phyloP scores from a whole-genome alignment of 495 filamentous ascomycete species.

The Trichoderma gamsii region DNA sequence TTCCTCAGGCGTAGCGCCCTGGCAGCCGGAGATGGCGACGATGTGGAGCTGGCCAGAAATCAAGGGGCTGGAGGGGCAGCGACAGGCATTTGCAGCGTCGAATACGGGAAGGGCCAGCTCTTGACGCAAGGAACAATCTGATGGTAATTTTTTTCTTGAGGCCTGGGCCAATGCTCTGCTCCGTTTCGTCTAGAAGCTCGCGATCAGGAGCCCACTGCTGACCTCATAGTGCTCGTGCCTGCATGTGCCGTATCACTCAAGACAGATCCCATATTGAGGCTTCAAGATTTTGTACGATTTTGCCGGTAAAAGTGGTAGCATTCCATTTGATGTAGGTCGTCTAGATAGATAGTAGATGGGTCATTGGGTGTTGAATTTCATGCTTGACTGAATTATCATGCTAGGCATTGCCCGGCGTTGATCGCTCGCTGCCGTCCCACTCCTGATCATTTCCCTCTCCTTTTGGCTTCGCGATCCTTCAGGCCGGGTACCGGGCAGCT shows the following conservation, averaged over 20 bases:
- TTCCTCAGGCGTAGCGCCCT: not conserved
- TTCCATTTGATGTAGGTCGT: too few species aligned
- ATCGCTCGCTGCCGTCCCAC: not conserved
- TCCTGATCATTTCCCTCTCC: slow-evolving; percentile 1
- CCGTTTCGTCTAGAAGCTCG: slow-evolving; percentile 9
- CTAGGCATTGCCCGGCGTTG: not conserved
- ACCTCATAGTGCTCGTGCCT: slow-evolving; percentile 12
- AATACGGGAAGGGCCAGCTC: not conserved
- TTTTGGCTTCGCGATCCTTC: not conserved
- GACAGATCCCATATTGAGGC: not conserved
- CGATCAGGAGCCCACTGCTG: not conserved
- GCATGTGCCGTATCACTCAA: slow-evolving; percentile 1
- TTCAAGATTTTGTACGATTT: not conserved
- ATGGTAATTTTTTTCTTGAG: not conserved
- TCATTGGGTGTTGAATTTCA: too few species aligned
- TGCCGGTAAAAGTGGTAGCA: too few species aligned
- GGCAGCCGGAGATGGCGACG: slow-evolving; percentile 5
- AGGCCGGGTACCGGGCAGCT: not conserved
- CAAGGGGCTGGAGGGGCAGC: slow-evolving; percentile 11
- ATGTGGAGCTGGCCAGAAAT: slow-evolving; percentile 13
- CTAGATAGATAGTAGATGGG: too few species aligned
- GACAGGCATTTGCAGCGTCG: slow-evolving; percentile 8
- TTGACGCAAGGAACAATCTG: slow-evolving; percentile 8
- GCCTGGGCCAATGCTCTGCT: not conserved
- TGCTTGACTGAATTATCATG: too few species aligned